phyloP scores from a whole-genome alignment of 169 alveolate genomes.

The Plasmodium inui region DNA sequence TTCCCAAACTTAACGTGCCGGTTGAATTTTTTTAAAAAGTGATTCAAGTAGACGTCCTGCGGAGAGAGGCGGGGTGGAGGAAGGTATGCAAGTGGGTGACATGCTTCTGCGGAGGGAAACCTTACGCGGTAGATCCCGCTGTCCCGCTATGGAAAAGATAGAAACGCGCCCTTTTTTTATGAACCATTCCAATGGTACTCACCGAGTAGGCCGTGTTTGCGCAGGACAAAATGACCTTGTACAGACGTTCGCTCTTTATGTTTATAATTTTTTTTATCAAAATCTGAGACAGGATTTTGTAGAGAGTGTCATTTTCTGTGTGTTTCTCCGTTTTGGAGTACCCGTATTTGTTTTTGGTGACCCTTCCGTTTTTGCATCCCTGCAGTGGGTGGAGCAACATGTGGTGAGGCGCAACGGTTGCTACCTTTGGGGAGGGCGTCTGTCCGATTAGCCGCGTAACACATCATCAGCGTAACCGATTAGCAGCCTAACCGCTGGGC shows the following conservation, averaged over 20 bases:
- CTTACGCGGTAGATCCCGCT: not conserved
- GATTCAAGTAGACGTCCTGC: constrained; percentile 58
- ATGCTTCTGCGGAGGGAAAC: not conserved
- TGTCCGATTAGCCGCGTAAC: too few relatives aligned
- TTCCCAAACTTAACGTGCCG: constrained; percentile 42
- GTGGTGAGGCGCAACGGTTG: not conserved
- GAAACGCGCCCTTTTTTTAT: not conserved
- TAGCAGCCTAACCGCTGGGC: too few relatives aligned
- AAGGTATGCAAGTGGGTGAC: not conserved
- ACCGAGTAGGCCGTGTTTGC: constrained; percentile 73
- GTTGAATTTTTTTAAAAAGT: constrained; percentile 57
- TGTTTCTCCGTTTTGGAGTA: constrained; percentile 20
- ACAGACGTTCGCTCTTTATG: constrained; percentile 37
- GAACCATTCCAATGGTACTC: not conserved
- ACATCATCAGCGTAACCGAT: not conserved
- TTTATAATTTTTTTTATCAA: constrained; percentile 46
- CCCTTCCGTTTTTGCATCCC: constrained; percentile 44
- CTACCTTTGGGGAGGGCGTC: not conserved
- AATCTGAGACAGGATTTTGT: constrained; percentile 28
- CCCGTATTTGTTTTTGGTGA: constrained; percentile 44
- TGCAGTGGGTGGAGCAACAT: not conserved
- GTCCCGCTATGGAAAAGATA: not conserved
- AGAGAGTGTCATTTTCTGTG: constrained; percentile 21
- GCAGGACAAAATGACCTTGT: constrained; percentile 52
- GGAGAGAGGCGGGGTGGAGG: not conserved